Evolutionary conservation across 2,329 filamentous ascomycete species (phyloP).

Genomic region (Geosmithia morbida): DNA sequence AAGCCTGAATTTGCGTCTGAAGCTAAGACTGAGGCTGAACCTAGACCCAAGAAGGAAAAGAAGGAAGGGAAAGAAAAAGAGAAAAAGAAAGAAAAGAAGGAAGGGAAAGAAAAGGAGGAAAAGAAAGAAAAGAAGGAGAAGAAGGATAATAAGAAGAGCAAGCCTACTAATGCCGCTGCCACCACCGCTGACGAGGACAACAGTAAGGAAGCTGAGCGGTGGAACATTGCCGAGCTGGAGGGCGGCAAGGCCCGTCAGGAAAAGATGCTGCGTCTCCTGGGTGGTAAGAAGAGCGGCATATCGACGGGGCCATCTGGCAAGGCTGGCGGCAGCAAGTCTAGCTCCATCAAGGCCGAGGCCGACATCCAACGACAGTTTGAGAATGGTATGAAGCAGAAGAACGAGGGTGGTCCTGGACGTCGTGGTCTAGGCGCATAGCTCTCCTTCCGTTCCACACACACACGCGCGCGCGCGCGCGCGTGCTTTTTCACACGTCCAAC

Average conservation of each 20-base stretch:
- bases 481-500: background rate
- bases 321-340: constrained; percentile 11
- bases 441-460: background rate
- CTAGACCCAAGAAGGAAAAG: constrained; percentile 9
- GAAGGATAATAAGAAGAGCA: constrained; percentile 5
- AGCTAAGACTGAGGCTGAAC: constrained; percentile 5
- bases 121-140: constrained; percentile 6
- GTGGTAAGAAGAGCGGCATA: constrained; percentile 29
- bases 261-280: constrained; percentile 43
- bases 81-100: constrained; percentile 12
- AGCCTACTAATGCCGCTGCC: constrained; percentile 5
- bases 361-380: constrained; percentile 44
- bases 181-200: constrained; percentile 3
- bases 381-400: constrained; percentile 40
- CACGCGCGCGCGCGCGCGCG: too few species aligned
- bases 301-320: constrained; percentile 4
- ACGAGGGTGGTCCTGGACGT: constrained; percentile 31
- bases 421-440: constrained; percentile 36
- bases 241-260: constrained; percentile 34
- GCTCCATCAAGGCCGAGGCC: constrained; percentile 26
- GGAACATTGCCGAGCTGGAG: constrained; percentile 37
- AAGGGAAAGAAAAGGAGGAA: constrained; percentile 6
- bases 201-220: constrained; percentile 21
- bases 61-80: constrained; percentile 9
- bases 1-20: constrained; percentile 6